phyloP scores from a whole-genome alignment of 2,329 filamentous ascomycete genomes.

The Sporothrix pseudoabietina region DNA sequence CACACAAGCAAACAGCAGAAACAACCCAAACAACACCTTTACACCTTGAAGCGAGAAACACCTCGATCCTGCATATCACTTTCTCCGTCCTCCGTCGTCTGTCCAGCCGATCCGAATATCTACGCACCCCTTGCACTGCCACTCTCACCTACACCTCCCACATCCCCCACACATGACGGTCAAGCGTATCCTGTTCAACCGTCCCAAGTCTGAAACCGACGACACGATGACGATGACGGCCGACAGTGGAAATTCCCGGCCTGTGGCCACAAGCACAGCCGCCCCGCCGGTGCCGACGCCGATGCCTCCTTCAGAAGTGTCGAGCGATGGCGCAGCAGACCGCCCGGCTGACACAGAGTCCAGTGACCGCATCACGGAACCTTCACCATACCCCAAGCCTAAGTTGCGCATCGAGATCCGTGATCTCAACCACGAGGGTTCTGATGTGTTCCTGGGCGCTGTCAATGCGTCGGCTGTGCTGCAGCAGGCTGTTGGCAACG shows the following conservation, averaged over 20 bases:
- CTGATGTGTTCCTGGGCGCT: conserved; percentile 66
- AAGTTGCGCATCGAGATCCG: conserved; percentile 62
- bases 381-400: conserved; percentile 48
- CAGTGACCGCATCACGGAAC: conserved; percentile 7
- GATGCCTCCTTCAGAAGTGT: background rate
- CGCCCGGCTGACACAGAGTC: conserved; percentile 7
- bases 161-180: background rate
- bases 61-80: background rate
- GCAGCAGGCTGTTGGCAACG: conserved; percentile 62
- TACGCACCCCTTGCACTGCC: background rate
- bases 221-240: conserved; percentile 21
- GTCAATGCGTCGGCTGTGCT: conserved; percentile 66
- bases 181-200: background rate
- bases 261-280: background rate
- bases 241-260: background rate
- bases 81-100: background rate
- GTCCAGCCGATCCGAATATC: background rate
- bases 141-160: background rate
- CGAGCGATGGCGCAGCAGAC: background rate
- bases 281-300: background rate
- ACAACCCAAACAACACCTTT: background rate
- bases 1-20: background rate
- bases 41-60: conserved; percentile 4
- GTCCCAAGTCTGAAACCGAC: background rate
- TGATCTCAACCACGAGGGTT: conserved; percentile 62